Conservation (phyloP, 371 early-diverging fungal species). For the Mortierella sp. region DNA sequence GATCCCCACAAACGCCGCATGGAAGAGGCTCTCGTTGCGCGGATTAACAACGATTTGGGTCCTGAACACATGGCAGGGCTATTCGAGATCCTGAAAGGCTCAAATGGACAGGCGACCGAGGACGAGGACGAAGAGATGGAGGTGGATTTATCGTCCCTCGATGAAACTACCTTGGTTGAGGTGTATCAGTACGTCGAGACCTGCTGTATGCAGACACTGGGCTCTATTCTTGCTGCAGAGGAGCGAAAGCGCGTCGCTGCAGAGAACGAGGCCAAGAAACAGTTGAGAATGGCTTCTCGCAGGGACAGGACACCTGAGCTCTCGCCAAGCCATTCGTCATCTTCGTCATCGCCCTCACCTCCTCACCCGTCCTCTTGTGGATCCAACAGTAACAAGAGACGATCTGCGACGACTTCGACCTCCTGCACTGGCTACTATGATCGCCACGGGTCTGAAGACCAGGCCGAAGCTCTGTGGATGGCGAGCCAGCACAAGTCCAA, state of each 20-base stretch:
- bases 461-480: slow-evolving; percentile 23
- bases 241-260: slow-evolving; percentile 27
- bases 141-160: slow-evolving; percentile 37
- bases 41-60: slow-evolving; percentile 46
- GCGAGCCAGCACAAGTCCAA: slow-evolving; percentile 14
- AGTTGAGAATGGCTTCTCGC: slow-evolving; percentile 9
- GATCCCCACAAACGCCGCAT: slow-evolving; percentile 52
- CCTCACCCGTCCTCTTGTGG: slow-evolving; percentile 34
- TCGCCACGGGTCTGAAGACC: slow-evolving; percentile 14
- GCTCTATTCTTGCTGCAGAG: slow-evolving; percentile 28
- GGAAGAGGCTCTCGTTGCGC: slow-evolving; percentile 42
- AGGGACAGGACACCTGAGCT: slow-evolving; percentile 38
- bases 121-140: slow-evolving; percentile 49
- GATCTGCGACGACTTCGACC: slow-evolving; percentile 1
- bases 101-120: slow-evolving; percentile 6
- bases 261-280: slow-evolving; percentile 15
- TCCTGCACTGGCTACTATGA: slow-evolving; percentile 7
- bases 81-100: slow-evolving; percentile 40
- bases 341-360: slow-evolving; percentile 39
- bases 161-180: slow-evolving; percentile 44
- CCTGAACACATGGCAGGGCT: slow-evolving; percentile 47
- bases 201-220: slow-evolving; percentile 45
- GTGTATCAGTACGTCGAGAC: slow-evolving; percentile 51
- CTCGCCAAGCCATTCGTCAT: slow-evolving; percentile 38
- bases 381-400: slow-evolving; percentile 18